Percentiles rank a stretch among this genome's conserved stretches.
Conservation (phyloP, 73 alveolate genomes). For the Tetrahymena elliotti region DNA sequence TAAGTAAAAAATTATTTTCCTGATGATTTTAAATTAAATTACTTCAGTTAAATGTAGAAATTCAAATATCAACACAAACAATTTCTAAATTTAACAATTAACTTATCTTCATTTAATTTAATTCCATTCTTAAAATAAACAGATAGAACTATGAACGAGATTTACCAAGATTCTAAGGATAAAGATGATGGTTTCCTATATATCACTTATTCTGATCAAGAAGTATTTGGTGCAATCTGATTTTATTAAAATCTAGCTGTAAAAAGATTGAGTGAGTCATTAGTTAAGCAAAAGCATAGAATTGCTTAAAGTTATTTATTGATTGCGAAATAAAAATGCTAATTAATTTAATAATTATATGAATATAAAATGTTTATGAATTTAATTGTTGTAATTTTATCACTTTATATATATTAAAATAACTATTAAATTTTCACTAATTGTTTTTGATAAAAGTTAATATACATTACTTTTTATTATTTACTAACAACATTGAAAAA, state of each 20-base stretch:
- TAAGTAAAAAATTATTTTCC: neutral
- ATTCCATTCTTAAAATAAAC: neutral
- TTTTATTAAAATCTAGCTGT: neutral
- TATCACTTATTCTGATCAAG: conserved; percentile 28
- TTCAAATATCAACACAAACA: neutral
- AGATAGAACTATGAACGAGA: conserved; percentile 8
- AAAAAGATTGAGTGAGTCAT: neutral
- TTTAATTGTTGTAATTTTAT: neutral
- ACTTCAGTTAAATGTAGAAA: neutral
- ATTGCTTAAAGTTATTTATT: too few relatives aligned
- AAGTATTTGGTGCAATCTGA: conserved; percentile 15
- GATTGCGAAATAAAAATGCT: neutral
- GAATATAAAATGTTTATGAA: neutral
- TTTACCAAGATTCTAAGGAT: conserved; percentile 16
- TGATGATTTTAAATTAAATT: neutral
- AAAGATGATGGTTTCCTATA: conserved; percentile 29
- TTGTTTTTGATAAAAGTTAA: too few relatives aligned
- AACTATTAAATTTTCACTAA: too few relatives aligned
- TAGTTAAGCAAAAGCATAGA: neutral
- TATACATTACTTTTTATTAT: too few relatives aligned
- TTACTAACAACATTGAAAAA: too few relatives aligned
- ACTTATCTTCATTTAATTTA: neutral
- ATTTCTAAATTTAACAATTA: neutral
- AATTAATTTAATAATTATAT: too few relatives aligned
- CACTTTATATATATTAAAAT: neutral